Base-by-base conservation (phyloP, 2,329 filamentous ascomycete species). In the Aspergillus proliferans region DNA sequence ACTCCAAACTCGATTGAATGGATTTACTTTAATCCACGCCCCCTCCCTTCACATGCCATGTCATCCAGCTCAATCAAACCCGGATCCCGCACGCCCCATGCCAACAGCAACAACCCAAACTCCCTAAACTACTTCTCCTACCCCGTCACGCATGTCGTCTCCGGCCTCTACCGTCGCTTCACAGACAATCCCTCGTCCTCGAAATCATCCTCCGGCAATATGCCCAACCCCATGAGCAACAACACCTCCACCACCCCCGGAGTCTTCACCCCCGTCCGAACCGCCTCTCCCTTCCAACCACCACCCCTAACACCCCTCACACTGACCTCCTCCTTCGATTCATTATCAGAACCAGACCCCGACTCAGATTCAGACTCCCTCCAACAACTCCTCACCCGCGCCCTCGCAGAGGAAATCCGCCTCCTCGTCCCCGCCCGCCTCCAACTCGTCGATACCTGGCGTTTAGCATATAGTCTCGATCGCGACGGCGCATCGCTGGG, bases 331-430 rank as follows among this genome's bases (percentile, higher is more conserved):
- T 30, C 26, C 26, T 30, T 30, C 26, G 26, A 30, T 5, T 12
- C 38, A 19, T 10, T 19, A 8, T 9, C 38, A 10, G 38, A 78
- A 4, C 77, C 38, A 18, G 38, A 78, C 4, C 77, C 97, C 33
- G 71, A 75, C 1, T 50, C 58, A 30, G 59, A 89, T 85, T 3
- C 72, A 76, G 15, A 59, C 71, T 15, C 77, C 76, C 33, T 83
- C 82, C 60, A 65, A 43, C 80, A 70, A 56, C 75, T 97, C 47
- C 76, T 98, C 48, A 85, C 79, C 15, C 74, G 76, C 45, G 79
- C 83, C 9, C 75, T 97, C 26, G 93, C 92, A 2, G 93, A 97
- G 71, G 93, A 97, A 73, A 95, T 97, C 49, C 81, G 93, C 43
- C 80, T 94, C 36, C 84, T 97, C 61, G 76, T 97, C 19, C 93